A percentile compares a stretch with the other conserved stretches of the same genome.
Conservation (phyloP, 805 yeast species). For the Starmerella stellata region DNA sequence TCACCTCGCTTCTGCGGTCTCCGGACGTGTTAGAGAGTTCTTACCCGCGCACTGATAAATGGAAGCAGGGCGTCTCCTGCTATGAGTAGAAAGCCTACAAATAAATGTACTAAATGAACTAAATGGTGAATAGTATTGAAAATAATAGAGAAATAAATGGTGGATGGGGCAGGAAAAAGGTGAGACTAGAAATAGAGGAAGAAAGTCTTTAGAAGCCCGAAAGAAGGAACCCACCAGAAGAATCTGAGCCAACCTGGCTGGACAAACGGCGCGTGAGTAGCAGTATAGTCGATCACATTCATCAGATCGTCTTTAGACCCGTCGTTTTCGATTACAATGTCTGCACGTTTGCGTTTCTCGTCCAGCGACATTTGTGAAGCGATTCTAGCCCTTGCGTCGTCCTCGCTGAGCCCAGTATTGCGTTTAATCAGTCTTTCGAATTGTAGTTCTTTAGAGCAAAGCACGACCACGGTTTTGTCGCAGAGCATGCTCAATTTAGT, state of each 20-base stretch:
- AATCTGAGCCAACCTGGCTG: conserved; percentile 25
- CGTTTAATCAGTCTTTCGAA: conserved; percentile 43
- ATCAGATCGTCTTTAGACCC: conserved; percentile 29
- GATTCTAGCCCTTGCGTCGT: conserved; percentile 58
- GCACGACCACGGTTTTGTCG: conserved; percentile 50
- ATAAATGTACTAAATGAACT: too few species aligned
- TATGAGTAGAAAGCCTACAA: not conserved
- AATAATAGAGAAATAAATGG: too few species aligned
- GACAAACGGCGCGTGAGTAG: conserved; percentile 18
- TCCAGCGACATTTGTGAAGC: conserved; percentile 54
- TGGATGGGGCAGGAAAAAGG: too few species aligned
- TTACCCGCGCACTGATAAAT: conserved; percentile 2
- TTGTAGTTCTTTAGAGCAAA: conserved; percentile 43
- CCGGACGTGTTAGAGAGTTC: conserved; percentile 10
- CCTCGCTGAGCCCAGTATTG: conserved; percentile 44
- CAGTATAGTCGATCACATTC: conserved; percentile 27
- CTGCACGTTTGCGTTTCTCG: conserved; percentile 42
- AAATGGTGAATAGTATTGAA: too few species aligned
- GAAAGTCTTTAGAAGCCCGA: conserved; percentile 18
- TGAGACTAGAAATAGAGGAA: too few species aligned
- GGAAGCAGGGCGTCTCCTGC: conserved; percentile 1
- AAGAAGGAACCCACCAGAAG: conserved; percentile 24
- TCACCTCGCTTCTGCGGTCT: conserved; percentile 7
- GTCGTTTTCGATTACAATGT: conserved; percentile 47
- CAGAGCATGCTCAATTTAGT: conserved; percentile 52